Conservation (phyloP, 1,284 basidiomycete species). For the Sporisorium exsertum region DNA sequence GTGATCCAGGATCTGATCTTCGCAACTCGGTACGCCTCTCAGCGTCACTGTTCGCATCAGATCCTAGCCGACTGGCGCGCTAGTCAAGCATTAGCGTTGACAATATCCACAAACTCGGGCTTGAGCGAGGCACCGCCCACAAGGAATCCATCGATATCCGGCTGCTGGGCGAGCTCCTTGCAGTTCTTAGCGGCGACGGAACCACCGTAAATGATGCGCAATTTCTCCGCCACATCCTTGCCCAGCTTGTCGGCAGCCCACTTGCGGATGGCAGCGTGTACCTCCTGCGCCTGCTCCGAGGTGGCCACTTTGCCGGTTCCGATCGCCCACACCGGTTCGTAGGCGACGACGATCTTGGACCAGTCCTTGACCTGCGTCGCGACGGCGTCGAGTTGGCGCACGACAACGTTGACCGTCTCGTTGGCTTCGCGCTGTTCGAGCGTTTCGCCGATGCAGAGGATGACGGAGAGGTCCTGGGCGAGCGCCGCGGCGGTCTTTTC, state of each 20-base stretch:
- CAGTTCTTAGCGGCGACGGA: slow-evolving; percentile 89
- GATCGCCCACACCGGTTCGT: slow-evolving; percentile 90
- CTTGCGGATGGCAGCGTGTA: slow-evolving; percentile 84
- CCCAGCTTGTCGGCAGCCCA: slow-evolving; percentile 81
- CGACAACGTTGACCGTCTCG: slow-evolving; percentile 83
- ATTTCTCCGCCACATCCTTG: slow-evolving; percentile 78
- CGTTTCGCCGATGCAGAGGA: slow-evolving; percentile 96
- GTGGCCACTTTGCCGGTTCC: slow-evolving; percentile 97
- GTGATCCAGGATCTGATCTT: background rate
- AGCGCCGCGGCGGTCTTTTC: slow-evolving; percentile 84
- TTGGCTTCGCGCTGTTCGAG: slow-evolving; percentile 86
- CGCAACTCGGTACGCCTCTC: too few species aligned
- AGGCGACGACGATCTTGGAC: slow-evolving; percentile 92
- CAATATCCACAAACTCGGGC: slow-evolving; percentile 84
- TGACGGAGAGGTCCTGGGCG: slow-evolving; percentile 81
- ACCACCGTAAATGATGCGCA: slow-evolving; percentile 95
- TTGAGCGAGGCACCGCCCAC: slow-evolving; percentile 98
- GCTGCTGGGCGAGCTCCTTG: slow-evolving; percentile 76
- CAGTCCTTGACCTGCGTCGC: slow-evolving; percentile 79
- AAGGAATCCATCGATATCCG: slow-evolving; percentile 97
- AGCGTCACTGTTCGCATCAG: background rate
- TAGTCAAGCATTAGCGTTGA: slow-evolving; percentile 75
- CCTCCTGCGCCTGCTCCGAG: slow-evolving; percentile 87
- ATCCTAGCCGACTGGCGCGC: slow-evolving; percentile 42
- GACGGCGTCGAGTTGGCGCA: slow-evolving; percentile 84